Conservation (phyloP, 495 filamentous ascomycete species). For the Trichoderma gamsii region DNA sequence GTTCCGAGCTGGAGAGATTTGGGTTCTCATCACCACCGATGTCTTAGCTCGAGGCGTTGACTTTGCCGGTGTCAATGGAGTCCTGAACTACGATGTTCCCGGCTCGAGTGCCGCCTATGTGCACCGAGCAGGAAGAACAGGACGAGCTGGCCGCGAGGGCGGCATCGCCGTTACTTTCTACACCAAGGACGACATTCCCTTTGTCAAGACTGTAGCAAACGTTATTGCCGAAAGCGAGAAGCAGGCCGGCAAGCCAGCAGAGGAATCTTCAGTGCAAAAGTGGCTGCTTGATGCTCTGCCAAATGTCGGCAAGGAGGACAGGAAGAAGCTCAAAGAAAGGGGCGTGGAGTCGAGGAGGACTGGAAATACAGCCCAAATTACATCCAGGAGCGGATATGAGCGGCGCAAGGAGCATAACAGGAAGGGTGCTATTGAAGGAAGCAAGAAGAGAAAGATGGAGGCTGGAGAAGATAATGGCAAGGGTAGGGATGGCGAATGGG, state of each 20-base stretch:
- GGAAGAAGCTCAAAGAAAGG: constrained; percentile 70
- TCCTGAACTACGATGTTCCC: constrained; percentile 95
- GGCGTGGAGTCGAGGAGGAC: constrained; percentile 71
- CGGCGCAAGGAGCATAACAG: constrained; percentile 67
- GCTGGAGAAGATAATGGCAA: constrained; percentile 30
- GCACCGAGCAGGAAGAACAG: constrained; percentile 88
- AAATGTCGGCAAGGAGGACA: constrained; percentile 70
- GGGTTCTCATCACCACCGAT: constrained; percentile 94
- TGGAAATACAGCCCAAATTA: constrained; percentile 56
- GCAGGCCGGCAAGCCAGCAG: constrained; percentile 43
- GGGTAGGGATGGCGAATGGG: constrained; percentile 52
- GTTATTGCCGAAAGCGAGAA: constrained; percentile 82
- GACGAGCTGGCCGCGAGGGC: constrained; percentile 77
- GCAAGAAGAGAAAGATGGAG: constrained; percentile 53
- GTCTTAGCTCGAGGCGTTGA: constrained; percentile 85
- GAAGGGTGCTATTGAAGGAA: constrained; percentile 66
- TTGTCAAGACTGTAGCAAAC: constrained; percentile 86
- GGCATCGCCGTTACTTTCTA: constrained; percentile 92
- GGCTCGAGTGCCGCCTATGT: constrained; percentile 83
- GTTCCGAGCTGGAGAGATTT: constrained; percentile 88
- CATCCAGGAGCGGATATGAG: constrained; percentile 89
- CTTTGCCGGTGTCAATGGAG: constrained; percentile 85
- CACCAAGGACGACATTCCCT: constrained; percentile 87
- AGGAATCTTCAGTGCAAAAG: constrained; percentile 54
- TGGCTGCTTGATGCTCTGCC: constrained; percentile 90